phyloP scores from a whole-genome alignment of 2,329 filamentous ascomycete genomes.

The Nothopassalora personata region DNA sequence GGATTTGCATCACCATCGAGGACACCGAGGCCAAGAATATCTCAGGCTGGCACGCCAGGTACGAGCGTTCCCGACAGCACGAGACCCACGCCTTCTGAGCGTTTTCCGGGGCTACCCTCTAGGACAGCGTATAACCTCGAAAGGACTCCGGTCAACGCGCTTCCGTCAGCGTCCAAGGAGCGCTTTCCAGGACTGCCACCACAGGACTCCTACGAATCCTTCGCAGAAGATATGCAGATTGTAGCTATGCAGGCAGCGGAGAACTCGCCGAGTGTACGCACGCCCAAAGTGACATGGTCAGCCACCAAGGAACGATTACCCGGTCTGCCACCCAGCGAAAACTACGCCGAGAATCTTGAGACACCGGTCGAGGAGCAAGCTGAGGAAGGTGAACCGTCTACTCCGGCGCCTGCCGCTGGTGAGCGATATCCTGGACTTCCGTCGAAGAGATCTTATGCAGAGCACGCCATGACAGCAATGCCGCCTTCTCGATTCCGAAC shows the following conservation, averaged over 20 bases:
- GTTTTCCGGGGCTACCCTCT: constrained; percentile 14
- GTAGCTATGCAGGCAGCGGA: background rate
- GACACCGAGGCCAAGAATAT: background rate
- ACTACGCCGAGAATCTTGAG: background rate
- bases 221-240: background rate
- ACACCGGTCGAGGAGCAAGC: background rate
- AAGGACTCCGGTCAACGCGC: background rate
- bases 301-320: constrained; percentile 15
- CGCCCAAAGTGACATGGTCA: background rate
- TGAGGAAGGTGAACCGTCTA: background rate
- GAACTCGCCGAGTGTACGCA: background rate
- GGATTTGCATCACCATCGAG: background rate
- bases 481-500: constrained; percentile 26
- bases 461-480: constrained; percentile 25
- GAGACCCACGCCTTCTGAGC: background rate
- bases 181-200: constrained; percentile 1
- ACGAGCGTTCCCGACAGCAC: constrained; percentile 1
- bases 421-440: constrained; percentile 16
- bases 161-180: background rate
- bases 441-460: constrained; percentile 11
- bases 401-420: constrained; percentile 1
- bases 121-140: constrained; percentile 11
- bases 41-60: background rate
- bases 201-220: background rate
- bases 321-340: constrained; percentile 10